Evolutionary conservation across 768 basidiomycete species (phyloP), one percentile per base, ranked within the genome.

Genomic region (Mycena kentingensis): DNA sequence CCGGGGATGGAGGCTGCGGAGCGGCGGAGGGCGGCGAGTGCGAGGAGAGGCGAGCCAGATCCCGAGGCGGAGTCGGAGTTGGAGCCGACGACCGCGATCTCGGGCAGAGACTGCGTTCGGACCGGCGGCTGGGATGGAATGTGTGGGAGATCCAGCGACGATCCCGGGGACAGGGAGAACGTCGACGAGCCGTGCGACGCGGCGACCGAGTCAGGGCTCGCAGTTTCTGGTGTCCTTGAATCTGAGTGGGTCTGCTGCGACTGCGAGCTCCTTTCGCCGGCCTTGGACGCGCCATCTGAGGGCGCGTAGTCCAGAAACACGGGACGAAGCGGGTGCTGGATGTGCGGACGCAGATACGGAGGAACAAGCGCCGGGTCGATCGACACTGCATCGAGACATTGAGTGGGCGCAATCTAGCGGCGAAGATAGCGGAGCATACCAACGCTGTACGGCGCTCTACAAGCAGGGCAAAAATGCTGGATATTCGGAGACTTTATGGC

Each of bases 341-440:
- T 24, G 39, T 56, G 54, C 4, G 54, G 54, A 21, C 49, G 54
- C 8, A 56, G 26, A 39, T 56, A 56, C 11, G 49, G 49, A 5
- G 54, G 54, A 7, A 56, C 26, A 16, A 56, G 39, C 5, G 31
- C 25, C 18, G 54, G 34, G 35, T 56, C 54, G 36, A 56, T 46
- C 8, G 54, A 26, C 13, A 56, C 54, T 56, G 38, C n/a, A 6
- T n/a, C 6, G 21, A 10, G 24, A 29, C 21, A 42, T 39, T 25
- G 24, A 54, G 12, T 29, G 5, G n/a, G 19, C 18, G 29, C 24
- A 6, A 35, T 44, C 11, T 6, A 24, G 19, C 42, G 26, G 12
- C 15, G 42, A 8, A 15, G 22, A n/a, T n/a, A n/a, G n/a, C n/a
- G n/a, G 21, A 19, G 5, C 41, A 34, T 27, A 56, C 54, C 49